Evolutionary conservation across 768 basidiomycete genomes (phyloP).

Genomic region (Termitomyces sp.): DNA sequence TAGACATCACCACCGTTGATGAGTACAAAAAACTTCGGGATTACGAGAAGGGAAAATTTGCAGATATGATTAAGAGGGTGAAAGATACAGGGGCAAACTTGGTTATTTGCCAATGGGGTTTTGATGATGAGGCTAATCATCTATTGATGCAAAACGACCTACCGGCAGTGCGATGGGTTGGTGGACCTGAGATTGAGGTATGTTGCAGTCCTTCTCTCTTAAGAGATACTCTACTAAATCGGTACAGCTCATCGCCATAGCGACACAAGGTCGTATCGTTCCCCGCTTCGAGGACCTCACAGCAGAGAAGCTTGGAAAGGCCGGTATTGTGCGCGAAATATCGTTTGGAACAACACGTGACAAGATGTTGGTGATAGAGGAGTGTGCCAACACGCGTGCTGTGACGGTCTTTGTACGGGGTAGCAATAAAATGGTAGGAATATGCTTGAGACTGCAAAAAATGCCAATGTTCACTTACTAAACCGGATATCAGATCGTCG

Average conservation of each 20-base stretch:
- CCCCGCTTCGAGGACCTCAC: slow-evolving; percentile 97
- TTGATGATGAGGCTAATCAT: slow-evolving; percentile 99
- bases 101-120: slow-evolving; percentile 99
- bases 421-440: slow-evolving; percentile 92
- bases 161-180: slow-evolving; percentile 98
- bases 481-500: slow-evolving; percentile 69
- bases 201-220: background rate
- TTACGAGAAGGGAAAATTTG: slow-evolving; percentile 96
- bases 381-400: slow-evolving; percentile 93
- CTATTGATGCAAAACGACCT: slow-evolving; percentile 96
- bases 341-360: slow-evolving; percentile 97
- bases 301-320: slow-evolving; percentile 84
- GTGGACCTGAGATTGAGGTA: slow-evolving; percentile 98
- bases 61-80: slow-evolving; percentile 93
- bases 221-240: slow-evolving; percentile 1
- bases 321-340: slow-evolving; percentile 90
- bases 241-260: slow-evolving; percentile 88
- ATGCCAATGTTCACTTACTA: background rate
- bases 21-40: slow-evolving; percentile 93
- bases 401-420: slow-evolving; percentile 98
- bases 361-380: slow-evolving; percentile 99
- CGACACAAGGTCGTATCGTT: slow-evolving; percentile 96
- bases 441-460: background rate
- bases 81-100: slow-evolving; percentile 97
- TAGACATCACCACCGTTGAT: slow-evolving; percentile 94